Conservation (phyloP, 139 green algal genomes). For the Haematococcus lacustris region DNA sequence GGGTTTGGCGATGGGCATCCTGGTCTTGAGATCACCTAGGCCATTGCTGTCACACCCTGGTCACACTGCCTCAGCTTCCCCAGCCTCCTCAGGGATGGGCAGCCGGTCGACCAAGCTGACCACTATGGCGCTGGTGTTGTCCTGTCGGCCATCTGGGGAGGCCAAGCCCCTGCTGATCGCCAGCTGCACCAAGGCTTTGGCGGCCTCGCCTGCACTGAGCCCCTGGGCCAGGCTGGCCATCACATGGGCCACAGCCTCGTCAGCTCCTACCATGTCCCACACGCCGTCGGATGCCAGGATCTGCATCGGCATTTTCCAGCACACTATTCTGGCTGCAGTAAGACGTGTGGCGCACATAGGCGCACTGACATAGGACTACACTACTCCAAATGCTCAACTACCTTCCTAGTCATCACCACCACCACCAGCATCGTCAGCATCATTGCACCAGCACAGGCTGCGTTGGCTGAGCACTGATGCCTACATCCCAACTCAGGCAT, state of each 20-base stretch:
- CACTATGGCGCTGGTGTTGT: slow-evolving; percentile 36
- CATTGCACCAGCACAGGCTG: neutral
- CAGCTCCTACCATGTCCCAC: slow-evolving; percentile 50
- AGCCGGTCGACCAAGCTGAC: too few relatives aligned
- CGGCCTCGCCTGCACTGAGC: neutral
- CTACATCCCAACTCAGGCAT: too few relatives aligned
- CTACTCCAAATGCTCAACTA: neutral
- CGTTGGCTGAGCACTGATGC: neutral
- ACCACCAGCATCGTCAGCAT: neutral
- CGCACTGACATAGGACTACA: neutral
- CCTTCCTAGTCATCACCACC: neutral
- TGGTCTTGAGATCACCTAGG: too few relatives aligned
- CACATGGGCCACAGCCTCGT: slow-evolving; percentile 39
- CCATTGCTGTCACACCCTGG: too few relatives aligned
- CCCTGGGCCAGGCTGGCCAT: slow-evolving; percentile 16
- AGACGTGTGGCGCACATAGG: neutral
- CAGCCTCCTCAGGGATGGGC: neutral
- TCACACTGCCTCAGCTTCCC: neutral
- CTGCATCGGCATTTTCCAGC: slow-evolving; percentile 9
- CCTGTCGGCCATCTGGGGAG: slow-evolving; percentile 16
- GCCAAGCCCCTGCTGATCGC: slow-evolving; percentile 28
- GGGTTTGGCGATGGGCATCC: too few relatives aligned
- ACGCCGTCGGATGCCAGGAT: slow-evolving; percentile 57
- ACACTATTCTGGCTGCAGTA: too few relatives aligned
- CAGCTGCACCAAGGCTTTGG: slow-evolving; percentile 9